A percentile compares a stretch with the other conserved stretches of the same genome.
Conservation (phyloP, 257 asterid genomes). For the Solanum okadae region DNA sequence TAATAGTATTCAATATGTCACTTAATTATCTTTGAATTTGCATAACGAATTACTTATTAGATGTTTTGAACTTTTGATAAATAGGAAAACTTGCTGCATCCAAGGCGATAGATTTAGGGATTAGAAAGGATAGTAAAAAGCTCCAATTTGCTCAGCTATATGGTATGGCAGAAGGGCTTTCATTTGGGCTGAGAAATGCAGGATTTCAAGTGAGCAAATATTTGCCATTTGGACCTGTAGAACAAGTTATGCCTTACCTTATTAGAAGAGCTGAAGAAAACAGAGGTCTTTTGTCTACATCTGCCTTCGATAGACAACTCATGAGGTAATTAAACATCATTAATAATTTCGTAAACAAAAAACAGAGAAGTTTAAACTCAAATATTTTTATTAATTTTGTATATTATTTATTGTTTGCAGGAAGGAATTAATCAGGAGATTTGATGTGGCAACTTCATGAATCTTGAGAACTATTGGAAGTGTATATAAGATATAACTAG, state of each 20-base stretch:
- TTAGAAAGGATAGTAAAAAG: conserved; percentile 22
- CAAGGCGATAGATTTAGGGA: conserved; percentile 50
- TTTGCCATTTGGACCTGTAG: conserved; percentile 82
- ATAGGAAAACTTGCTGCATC: conserved; percentile 59
- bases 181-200: conserved; percentile 58
- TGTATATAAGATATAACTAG: too few species aligned
- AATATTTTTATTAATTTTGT: neutral
- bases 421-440: neutral
- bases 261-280: conserved; percentile 92
- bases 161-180: conserved; percentile 76
- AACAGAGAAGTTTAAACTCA: neutral
- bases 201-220: conserved; percentile 80
- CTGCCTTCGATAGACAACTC: conserved; percentile 43
- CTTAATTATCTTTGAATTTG: too few species aligned
- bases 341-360: neutral
- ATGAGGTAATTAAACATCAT: conserved; percentile 33
- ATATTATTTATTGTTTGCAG: neutral
- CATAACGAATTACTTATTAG: neutral
- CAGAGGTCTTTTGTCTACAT: conserved; percentile 57
- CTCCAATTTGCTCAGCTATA: conserved; percentile 85
- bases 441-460: neutral
- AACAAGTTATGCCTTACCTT: conserved; percentile 79
- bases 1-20: neutral
- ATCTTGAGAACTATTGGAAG: too few species aligned
- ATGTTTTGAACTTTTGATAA: neutral